Evolutionary conservation across 345 rosid species (phyloP).

Genomic region (Draba incana): DNA sequence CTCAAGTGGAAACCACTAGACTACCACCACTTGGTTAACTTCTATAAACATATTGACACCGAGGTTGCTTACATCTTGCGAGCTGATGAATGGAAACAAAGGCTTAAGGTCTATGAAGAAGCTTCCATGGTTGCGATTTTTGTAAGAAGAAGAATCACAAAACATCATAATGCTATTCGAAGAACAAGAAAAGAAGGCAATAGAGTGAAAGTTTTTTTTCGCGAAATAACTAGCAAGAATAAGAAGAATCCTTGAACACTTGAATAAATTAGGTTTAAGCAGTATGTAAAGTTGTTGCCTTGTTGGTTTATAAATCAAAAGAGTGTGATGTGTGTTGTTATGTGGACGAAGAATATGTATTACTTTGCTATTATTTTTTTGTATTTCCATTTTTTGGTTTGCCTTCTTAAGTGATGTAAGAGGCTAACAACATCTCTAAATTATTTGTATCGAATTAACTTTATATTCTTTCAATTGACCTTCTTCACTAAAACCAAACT

Average conservation of each 20-base stretch:
- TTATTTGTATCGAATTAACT: background rate
- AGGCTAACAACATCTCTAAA: background rate
- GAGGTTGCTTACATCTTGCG: background rate
- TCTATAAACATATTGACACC: no score
- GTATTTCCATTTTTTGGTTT: background rate
- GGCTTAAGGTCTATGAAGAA: no score
- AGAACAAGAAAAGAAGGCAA: slow-evolving; percentile 7
- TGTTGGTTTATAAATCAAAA: background rate
- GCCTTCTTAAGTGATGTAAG: background rate
- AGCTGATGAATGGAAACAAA: no score
- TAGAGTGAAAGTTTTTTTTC: background rate
- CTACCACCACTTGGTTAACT: no score
- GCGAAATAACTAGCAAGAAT: background rate
- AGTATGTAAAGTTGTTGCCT: background rate
- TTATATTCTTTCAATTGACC: background rate
- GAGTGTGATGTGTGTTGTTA: background rate
- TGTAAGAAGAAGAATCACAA: background rate
- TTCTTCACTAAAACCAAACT: slow-evolving; percentile 26
- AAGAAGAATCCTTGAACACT: background rate
- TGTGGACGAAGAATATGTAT: background rate
- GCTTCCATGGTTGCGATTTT: no score
- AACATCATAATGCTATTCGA: background rate
- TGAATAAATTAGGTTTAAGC: background rate
- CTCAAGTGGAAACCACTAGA: no score
- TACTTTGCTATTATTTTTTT: background rate